Conservation (phyloP, 2,329 filamentous ascomycete genomes). For the Neofusicoccum parvum region DNA sequence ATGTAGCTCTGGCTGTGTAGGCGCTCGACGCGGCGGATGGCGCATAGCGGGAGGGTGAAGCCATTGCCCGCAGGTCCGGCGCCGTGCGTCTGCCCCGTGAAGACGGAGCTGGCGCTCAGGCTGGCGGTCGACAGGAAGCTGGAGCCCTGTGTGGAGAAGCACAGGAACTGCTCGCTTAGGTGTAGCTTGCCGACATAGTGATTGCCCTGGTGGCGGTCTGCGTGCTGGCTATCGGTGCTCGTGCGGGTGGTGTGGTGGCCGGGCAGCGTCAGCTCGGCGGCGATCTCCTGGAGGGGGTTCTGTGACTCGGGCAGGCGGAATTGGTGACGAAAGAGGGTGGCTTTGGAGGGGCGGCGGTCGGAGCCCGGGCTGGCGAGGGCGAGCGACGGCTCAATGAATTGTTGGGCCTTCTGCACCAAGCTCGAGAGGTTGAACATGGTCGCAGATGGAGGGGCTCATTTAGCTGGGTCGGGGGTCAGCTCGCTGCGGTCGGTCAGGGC, state of each 20-base stretch:
- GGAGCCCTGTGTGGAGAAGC: conserved; percentile 91
- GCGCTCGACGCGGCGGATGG: conserved; percentile 87
- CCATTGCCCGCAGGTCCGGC: conserved; percentile 92
- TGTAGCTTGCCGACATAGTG: conserved; percentile 93
- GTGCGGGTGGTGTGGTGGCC: conserved; percentile 60
- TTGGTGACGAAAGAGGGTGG: conserved; percentile 90
- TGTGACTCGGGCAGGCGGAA: conserved; percentile 93
- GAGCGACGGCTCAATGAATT: conserved; percentile 87
- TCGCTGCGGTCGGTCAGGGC: background rate
- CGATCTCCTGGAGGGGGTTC: conserved; percentile 93
- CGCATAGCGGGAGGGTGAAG: conserved; percentile 90
- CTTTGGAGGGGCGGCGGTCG: conserved; percentile 84
- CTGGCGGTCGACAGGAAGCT: conserved; percentile 83
- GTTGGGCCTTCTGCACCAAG: conserved; percentile 94
- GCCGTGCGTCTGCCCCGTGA: conserved; percentile 90
- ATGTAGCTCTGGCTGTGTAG: conserved; percentile 88
- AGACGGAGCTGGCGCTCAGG: conserved; percentile 76
- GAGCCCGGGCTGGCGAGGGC: conserved; percentile 69
- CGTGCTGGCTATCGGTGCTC: conserved; percentile 61
- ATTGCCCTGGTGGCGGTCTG: conserved; percentile 69
- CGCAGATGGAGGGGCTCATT: conserved; percentile 22
- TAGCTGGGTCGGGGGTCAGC: conserved; percentile 20
- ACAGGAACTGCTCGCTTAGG: conserved; percentile 90
- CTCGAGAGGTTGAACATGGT: conserved; percentile 62
- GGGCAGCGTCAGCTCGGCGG: conserved; percentile 87